Evolutionary conservation across 1,139 yeast species (phyloP).

Genomic region (Komagataea norvegica): DNA sequence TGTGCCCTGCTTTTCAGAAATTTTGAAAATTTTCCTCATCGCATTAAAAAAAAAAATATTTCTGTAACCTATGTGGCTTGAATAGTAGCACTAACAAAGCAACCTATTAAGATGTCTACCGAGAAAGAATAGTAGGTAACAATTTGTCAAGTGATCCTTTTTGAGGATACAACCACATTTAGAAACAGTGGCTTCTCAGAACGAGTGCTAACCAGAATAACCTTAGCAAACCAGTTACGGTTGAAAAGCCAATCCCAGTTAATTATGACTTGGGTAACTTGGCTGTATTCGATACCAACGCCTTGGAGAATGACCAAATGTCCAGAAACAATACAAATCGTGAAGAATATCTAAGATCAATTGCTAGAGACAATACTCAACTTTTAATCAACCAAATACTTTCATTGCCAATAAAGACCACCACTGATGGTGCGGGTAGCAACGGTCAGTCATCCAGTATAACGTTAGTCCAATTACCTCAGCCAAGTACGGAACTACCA

Average conservation of each 20-base stretch:
- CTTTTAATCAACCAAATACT: conserved; percentile 83
- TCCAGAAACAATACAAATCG: conserved; percentile 45
- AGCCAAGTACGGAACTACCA: conserved; percentile 77
- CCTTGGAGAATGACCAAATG: conserved; percentile 58
- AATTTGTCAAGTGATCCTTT: background rate
- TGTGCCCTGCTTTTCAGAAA: no score
- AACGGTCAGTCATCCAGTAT: conserved; percentile 66
- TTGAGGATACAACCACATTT: no score
- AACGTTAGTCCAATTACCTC: conserved; percentile 83
- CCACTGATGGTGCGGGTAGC: conserved; percentile 65
- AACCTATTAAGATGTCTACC: conserved; percentile 10
- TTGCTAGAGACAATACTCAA: conserved; percentile 93
- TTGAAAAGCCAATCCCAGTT: conserved; percentile 84
- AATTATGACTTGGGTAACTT: conserved; percentile 82
- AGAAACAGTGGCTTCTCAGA: no score
- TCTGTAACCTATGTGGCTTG: background rate
- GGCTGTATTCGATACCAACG: conserved; percentile 82
- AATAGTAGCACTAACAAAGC: no score
- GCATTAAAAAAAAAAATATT: conserved; percentile 7
- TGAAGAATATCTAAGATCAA: conserved; percentile 59
- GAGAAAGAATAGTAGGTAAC: conserved; percentile 13
- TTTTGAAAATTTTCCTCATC: conserved; percentile 16
- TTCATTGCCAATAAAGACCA: conserved; percentile 81
- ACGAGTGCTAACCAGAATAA: conserved; percentile 6
- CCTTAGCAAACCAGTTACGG: conserved; percentile 57